phyloP scores from a whole-genome alignment of 768 basidiomycete species.

The Leccinum fibrillosum region DNA sequence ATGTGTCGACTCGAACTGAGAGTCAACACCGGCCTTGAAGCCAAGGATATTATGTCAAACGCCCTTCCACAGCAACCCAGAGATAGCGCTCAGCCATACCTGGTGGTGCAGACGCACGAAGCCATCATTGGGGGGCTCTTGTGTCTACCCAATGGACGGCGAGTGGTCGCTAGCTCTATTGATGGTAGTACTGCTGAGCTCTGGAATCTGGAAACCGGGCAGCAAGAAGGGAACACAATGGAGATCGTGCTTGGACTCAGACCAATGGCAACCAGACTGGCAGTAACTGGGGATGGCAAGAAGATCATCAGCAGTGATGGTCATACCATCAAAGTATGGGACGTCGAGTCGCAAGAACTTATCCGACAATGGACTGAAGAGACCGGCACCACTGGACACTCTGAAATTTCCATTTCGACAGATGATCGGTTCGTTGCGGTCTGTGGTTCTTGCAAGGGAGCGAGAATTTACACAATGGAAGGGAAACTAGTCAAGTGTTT shows the following conservation, averaged over 20 bases:
- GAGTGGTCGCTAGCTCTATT: slow-evolving; percentile 1
- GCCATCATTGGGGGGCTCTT: not conserved
- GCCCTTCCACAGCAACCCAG: no score
- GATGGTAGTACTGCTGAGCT: not conserved
- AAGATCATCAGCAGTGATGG: not conserved
- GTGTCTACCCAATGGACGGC: slow-evolving; percentile 7
- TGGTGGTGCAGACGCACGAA: no score
- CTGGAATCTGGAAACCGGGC: slow-evolving; percentile 6
- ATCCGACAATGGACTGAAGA: not conserved
- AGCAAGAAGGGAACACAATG: slow-evolving; percentile 2
- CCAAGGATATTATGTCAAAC: no score
- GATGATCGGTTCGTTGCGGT: not conserved
- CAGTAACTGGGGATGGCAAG: not conserved
- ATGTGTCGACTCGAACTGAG: no score
- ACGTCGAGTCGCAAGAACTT: not conserved
- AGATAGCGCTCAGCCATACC: no score
- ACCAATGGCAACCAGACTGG: not conserved
- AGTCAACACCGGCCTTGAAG: no score
- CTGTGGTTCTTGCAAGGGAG: not conserved
- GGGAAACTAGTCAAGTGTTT: not conserved
- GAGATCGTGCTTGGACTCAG: not conserved
- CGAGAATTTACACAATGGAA: not conserved
- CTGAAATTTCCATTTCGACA: not conserved
- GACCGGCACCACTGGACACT: no score
- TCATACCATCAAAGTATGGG: not conserved